Evolutionary conservation across 163 green algal species (phyloP), one percentile per base, ranked within the genome.

Genomic region (Chloromonas sp.): DNA sequence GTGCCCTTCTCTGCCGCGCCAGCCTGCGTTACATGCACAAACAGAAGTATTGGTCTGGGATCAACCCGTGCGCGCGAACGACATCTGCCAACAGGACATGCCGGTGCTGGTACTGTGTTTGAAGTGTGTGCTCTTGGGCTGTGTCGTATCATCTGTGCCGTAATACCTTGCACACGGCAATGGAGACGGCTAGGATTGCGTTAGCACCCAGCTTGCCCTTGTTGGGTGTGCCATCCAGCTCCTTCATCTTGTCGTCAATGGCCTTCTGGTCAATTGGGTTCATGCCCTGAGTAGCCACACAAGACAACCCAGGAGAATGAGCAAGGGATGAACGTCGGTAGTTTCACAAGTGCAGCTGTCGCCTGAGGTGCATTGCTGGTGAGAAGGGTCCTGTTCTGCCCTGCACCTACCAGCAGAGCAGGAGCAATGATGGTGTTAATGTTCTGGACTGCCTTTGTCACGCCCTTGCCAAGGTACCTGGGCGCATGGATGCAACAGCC

Each of bases 181-280:
- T 94, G 58, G 96, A 99, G 2, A 99, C 97, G 0, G 97, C 97
- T 82, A 99, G 93, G 88, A 99, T 99, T 79, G 97, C 97, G 88
- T 99, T 99, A 82, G 97, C 97, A 13, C 97, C 97, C 84, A 99
- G 92, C 92, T 97, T 98, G 86, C 88, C 94, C 92, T 99, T 99
- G 95, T 99, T 99, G 79, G 96, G 91, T 58, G 97, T 99, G 87
- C 97, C 97, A 88, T 99, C 97, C 58, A 99, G 92, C 83, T 97
- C 93, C 71, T 95, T 95, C 97, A 99, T 99, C 90, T 96, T 93
- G 78, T 96, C 87, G 87, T 99, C 97, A 71, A 99, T 90, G 14
- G 92, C 94, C 82, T 94, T 94, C 94, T 99, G 97, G 76, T 98
- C 89, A 76, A 86, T 93, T 61, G 97, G 96, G 90, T 99, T 93